These are phyloP conservation scores for Secale cereale DNA, from an alignment of 176 grass and related monocot species.

Conservation along the genomic window DNA sequence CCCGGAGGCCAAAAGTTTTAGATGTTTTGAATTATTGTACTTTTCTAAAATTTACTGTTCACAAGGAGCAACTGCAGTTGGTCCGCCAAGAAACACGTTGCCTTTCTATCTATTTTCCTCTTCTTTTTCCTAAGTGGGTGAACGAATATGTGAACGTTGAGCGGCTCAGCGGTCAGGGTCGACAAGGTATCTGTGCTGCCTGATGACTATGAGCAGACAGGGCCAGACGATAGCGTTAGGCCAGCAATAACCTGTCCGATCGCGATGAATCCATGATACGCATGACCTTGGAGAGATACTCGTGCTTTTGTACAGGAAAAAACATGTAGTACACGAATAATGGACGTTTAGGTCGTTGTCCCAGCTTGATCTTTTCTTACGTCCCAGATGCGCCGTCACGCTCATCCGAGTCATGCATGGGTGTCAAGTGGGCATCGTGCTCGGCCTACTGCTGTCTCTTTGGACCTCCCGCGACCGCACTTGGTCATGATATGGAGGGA, in stretches of 20 bases:
- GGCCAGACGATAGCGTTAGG: neutral
- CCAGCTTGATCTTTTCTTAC: neutral
- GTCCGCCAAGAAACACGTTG: neutral
- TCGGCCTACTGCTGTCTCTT: neutral
- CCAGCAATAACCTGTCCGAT: neutral
- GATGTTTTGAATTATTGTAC: too few species aligned
- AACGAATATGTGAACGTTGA: neutral
- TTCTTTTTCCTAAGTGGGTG: neutral
- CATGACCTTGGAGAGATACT: neutral
- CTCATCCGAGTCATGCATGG: neutral
- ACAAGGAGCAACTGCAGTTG: neutral
- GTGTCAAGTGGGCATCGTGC: neutral
- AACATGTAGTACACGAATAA: neutral
- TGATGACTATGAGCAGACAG: neutral
- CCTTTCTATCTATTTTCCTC: neutral
- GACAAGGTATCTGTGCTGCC: neutral
- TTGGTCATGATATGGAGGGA: neutral
- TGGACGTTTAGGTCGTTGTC: neutral
- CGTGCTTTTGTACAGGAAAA: neutral
- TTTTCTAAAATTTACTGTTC: too few species aligned
- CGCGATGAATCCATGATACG: neutral
- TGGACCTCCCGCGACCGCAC: neutral
- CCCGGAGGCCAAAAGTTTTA: too few species aligned
- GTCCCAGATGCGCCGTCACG: neutral
- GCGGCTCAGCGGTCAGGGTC: neutral